phyloP scores from a whole-genome alignment of 2,329 filamentous ascomycete species.

The Scorias spongiosa region DNA sequence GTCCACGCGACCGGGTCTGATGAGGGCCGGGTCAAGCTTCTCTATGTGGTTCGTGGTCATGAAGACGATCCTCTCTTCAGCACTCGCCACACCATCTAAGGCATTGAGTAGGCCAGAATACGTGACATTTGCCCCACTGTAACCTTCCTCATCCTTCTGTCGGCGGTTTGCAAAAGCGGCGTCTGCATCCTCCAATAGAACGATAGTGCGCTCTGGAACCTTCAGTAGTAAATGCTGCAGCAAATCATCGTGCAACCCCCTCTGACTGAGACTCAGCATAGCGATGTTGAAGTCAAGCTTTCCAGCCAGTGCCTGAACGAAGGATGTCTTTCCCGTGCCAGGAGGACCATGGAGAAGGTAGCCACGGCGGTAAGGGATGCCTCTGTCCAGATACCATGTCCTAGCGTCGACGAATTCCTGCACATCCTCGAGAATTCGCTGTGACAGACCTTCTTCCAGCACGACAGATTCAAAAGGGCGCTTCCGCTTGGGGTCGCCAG shows the following conservation, averaged over 20 bases:
- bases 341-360: slow-evolving; percentile 83
- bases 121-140: slow-evolving; percentile 74
- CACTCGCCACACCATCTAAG: slow-evolving; percentile 76
- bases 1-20: slow-evolving; percentile 83
- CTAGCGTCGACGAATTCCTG: slow-evolving; percentile 65
- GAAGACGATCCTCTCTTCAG: slow-evolving; percentile 87
- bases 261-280: slow-evolving; percentile 79
- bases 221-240: slow-evolving; percentile 75
- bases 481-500: slow-evolving; percentile 75
- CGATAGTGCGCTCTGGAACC: slow-evolving; percentile 65
- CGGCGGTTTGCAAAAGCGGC: slow-evolving; percentile 76
- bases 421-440: slow-evolving; percentile 65
- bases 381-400: slow-evolving; percentile 86
- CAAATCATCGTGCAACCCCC: slow-evolving; percentile 78
- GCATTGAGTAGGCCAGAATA: slow-evolving; percentile 71
- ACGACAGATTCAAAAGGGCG: slow-evolving; percentile 79
- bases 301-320: slow-evolving; percentile 90
- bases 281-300: slow-evolving; percentile 84
- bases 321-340: slow-evolving; percentile 85
- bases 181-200: slow-evolving; percentile 80
- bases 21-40: slow-evolving; percentile 71
- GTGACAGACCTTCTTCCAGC: slow-evolving; percentile 68
- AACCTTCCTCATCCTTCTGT: slow-evolving; percentile 65
- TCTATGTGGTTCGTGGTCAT: slow-evolving; percentile 91
- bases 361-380: slow-evolving; percentile 79